Evolutionary conservation across 768 basidiomycete species (phyloP).

Genomic region (Termitomyces sp.): DNA sequence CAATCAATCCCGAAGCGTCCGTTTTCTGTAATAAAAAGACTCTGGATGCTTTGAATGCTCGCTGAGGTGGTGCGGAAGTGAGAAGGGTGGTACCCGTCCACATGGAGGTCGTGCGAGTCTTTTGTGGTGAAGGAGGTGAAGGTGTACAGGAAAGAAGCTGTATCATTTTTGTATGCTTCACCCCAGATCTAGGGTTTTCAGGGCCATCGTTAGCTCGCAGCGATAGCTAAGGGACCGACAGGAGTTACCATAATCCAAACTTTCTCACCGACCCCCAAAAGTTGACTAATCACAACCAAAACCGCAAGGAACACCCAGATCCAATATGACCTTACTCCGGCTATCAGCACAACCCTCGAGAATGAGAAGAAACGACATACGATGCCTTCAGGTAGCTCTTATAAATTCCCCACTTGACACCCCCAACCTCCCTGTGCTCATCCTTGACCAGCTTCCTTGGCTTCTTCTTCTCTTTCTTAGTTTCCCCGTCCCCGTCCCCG

Average conservation of each 20-base stretch:
- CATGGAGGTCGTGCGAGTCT: constrained; percentile 32
- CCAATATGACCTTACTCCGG: constrained; percentile 51
- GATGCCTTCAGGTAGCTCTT: constrained; percentile 68
- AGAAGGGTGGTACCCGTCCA: constrained; percentile 26
- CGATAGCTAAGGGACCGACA: not conserved
- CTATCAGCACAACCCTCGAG: not conserved
- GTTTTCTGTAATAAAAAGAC: constrained; percentile 13
- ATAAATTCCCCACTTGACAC: constrained; percentile 75
- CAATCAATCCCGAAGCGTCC: constrained; percentile 26
- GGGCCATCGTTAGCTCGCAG: not conserved
- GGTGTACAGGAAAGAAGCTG: constrained; percentile 19
- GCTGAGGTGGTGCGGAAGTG: constrained; percentile 19
- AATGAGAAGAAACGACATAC: constrained; percentile 30
- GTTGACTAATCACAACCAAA: constrained; percentile 45
- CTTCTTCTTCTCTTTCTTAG: constrained; percentile 42
- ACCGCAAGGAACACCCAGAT: constrained; percentile 52
- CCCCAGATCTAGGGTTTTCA: constrained; percentile 50
- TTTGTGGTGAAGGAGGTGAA: constrained; percentile 30
- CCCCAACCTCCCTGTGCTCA: constrained; percentile 74
- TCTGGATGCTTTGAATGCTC: not conserved
- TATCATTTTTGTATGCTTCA: constrained; percentile 42
- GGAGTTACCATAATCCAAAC: constrained; percentile 65
- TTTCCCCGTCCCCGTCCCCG: constrained; percentile 17
- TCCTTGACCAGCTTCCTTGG: constrained; percentile 75
- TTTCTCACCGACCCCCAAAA: constrained; percentile 55